Base-by-base conservation (phyloP, 345 rosid genomes). In the Physaria fendleri region DNA sequence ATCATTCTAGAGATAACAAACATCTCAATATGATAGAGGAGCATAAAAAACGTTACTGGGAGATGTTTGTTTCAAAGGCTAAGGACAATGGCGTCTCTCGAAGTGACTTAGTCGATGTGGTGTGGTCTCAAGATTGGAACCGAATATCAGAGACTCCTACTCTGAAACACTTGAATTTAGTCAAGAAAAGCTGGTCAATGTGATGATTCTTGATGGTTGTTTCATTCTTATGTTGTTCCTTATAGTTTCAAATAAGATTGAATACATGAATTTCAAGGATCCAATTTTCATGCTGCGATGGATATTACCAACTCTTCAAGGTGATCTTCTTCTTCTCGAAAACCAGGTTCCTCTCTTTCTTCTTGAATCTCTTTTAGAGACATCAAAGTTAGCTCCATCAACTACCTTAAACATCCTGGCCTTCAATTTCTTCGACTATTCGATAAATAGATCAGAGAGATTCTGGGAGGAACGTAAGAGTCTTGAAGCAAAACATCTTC, bases 121-220 rank as follows among this genome's bases (percentile, higher is more conserved):
- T 71, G n/a, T n/a, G n/a, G n/a, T 71, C 30, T 49, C 72, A 0
- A 4, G 13, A 0, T 1, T 32, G 23, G 81, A 75, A 52, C 22
- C 54, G 6, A 42, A 12, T 11, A 71, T 76, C 4, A 62, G 81
- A 15, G 71, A 23, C 23, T 78, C 67, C 22, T 78, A 78, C 37
- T 73, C 74, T 0, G 82, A 74, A 48, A 30, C 22, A 1, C 37
- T 62, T 7, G 14, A 29, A 8, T 42, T 42, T 6, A 41, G 21
- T 16, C 52, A 59, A 41, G 10, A 29, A 1, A 74, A 69, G 14
- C 52, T 82, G 0, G 35, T 76, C 2, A 64, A 74, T 45, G 71
- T 78, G 80, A 76, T 80, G 77, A 46, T 78, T 38, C 77, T 80
- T 17, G 85, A 82, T 35, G 77, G 84, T 5, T 84, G 90, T 38